Percentiles rank a stretch among this genome's conserved stretches.
Conservation (phyloP, 1,139 yeast genomes). For the Candida mesenterica region DNA sequence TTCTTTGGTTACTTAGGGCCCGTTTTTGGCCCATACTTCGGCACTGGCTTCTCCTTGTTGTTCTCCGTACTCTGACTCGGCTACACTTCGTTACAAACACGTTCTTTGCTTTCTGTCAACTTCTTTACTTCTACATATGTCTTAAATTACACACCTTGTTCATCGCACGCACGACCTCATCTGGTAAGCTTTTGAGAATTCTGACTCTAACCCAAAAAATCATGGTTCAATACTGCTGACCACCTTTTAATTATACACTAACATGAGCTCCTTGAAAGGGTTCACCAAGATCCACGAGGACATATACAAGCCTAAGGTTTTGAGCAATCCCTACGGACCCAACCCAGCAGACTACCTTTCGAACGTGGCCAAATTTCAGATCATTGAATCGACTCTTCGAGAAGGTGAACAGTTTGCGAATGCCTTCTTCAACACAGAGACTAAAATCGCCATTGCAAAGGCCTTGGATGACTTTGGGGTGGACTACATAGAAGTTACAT, state of each 20-base stretch:
- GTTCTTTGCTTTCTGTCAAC: no score
- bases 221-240: no score
- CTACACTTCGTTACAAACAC: no score
- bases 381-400: constrained; percentile 56
- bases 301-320: constrained; percentile 5
- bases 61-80: no score
- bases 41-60: no score
- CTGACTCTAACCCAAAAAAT: no score
- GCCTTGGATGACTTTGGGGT: constrained; percentile 61
- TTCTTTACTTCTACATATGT: no score
- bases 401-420: constrained; percentile 65
- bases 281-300: constrained; percentile 10
- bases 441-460: constrained; percentile 54
- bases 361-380: constrained; percentile 50
- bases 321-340: constrained; percentile 53
- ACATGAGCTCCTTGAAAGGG: constrained; percentile 5
- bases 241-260: no score
- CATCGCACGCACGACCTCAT: no score
- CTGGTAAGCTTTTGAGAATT: no score
- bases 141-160: no score
- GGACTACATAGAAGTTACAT: constrained; percentile 57
- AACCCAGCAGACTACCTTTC: constrained; percentile 58
- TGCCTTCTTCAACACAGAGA: constrained; percentile 54
- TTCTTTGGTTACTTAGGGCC: not conserved
- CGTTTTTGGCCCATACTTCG: not conserved